A percentile compares a stretch with the other conserved stretches of the same genome.
phyloP scores from a whole-genome alignment of 306 rosid genomes.

The Sicyos edulis region DNA sequence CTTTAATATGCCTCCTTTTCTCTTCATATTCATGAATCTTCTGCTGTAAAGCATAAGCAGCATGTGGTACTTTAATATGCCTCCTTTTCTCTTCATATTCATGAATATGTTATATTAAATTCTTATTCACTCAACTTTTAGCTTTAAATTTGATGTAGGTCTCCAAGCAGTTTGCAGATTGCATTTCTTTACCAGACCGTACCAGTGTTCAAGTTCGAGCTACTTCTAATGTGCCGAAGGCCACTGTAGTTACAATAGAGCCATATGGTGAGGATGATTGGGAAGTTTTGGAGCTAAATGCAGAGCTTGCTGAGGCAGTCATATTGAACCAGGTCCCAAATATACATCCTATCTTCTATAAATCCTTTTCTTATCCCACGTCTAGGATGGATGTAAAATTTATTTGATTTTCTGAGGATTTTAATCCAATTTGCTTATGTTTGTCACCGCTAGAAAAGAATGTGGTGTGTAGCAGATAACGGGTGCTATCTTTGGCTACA shows the following conservation, averaged over 20 bases:
- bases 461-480: neutral
- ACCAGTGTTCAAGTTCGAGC: conserved; percentile 57
- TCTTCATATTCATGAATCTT: neutral
- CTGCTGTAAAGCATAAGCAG: neutral
- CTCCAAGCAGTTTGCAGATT: conserved; percentile 72
- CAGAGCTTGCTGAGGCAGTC: conserved; percentile 71
- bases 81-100: neutral
- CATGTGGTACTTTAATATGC: neutral
- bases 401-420: neutral
- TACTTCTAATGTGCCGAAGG: conserved; percentile 49
- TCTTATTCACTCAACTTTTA: neutral
- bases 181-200: conserved; percentile 53
- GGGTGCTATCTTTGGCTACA: neutral
- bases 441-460: neutral
- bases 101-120: neutral
- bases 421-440: neutral
- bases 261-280: conserved; percentile 86
- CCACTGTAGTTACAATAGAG: conserved; percentile 58
- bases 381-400: neutral
- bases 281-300: conserved; percentile 86
- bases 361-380: neutral
- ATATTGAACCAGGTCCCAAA: conserved; percentile 65
- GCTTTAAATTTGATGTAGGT: conserved; percentile 32
- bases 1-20: neutral
- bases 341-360: conserved; percentile 12